These are phyloP conservation scores for Rutidosis leptorrhynchoides DNA, from an alignment of 129 eudicot species.

Conservation along the genomic window DNA sequence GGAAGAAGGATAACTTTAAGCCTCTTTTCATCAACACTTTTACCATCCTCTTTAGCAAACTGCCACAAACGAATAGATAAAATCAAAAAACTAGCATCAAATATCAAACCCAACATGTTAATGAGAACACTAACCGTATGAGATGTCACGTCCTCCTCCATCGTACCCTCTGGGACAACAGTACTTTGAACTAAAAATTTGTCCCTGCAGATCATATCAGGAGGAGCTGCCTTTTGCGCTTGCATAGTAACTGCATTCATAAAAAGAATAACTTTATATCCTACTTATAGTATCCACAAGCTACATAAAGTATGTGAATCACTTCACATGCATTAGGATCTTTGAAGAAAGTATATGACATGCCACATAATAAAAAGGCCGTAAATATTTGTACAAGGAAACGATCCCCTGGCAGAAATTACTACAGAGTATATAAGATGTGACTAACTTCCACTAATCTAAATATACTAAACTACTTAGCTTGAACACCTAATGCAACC, in stretches of 20 bases:
- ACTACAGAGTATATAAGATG: not conserved
- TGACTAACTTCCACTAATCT: not conserved
- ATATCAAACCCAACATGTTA: slow-evolving; percentile 14
- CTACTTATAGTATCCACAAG: not conserved
- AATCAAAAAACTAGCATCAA: slow-evolving; percentile 11
- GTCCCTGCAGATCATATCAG: slow-evolving; percentile 56
- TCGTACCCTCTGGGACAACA: slow-evolving; percentile 46
- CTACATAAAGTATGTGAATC: slow-evolving; percentile 4
- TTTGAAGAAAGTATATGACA: not conserved
- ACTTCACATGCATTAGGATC: slow-evolving; percentile 21
- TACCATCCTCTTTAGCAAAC: slow-evolving; percentile 60
- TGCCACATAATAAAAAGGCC: slow-evolving; percentile 4
- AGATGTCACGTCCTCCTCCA: slow-evolving; percentile 53
- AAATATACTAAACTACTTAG: not conserved
- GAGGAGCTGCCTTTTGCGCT: slow-evolving; percentile 49
- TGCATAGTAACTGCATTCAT: slow-evolving; percentile 67
- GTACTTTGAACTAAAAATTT: slow-evolving; percentile 68
- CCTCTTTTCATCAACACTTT: slow-evolving; percentile 56
- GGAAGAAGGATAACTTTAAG: slow-evolving; percentile 55
- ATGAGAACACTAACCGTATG: slow-evolving; percentile 41
- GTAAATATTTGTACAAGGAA: not conserved
- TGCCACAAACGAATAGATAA: slow-evolving; percentile 30
- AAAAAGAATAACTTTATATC: slow-evolving; percentile 1
- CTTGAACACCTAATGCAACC: not conserved
- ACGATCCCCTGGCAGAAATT: slow-evolving; percentile 3